Conservation (phyloP, 176 grass and related monocot genomes). For the Bolboschoenus planiculmis region DNA sequence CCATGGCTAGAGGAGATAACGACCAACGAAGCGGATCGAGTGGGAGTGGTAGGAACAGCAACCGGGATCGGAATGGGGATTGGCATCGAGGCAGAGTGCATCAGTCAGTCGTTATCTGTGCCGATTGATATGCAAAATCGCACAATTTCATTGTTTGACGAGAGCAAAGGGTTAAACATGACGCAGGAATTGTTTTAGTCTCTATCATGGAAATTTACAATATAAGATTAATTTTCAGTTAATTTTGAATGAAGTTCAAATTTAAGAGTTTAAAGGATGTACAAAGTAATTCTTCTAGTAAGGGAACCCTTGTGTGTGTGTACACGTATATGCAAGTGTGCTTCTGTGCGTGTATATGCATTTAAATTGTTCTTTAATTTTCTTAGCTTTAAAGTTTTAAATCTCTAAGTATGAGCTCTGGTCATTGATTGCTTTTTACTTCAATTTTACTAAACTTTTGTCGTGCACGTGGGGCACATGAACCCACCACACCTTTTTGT, state of each 20-base stretch:
- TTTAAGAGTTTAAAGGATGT: not conserved
- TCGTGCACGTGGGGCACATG: not conserved
- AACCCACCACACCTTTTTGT: not conserved
- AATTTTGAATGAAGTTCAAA: not conserved
- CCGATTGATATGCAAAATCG: not conserved
- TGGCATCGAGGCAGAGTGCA: not conserved
- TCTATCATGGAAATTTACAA: not conserved
- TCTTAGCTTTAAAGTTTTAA: not conserved
- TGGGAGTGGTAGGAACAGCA: not conserved
- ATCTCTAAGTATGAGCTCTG: not conserved
- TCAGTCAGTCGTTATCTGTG: not conserved
- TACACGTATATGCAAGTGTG: not conserved
- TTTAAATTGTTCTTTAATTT: not conserved
- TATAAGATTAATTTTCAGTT: not conserved
- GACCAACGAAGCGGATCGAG: not conserved
- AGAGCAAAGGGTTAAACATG: slow-evolving; percentile 11
- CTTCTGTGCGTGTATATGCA: not conserved
- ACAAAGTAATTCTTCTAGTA: slow-evolving; percentile 11
- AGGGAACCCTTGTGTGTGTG: not conserved
- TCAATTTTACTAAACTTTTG: not conserved
- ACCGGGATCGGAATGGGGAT: not conserved
- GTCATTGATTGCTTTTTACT: not conserved
- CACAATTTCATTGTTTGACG: slow-evolving; percentile 7
- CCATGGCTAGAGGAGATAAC: slow-evolving; percentile 4
- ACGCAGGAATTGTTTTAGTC: slow-evolving; percentile 18